Conservation (phyloP, 805 yeast genomes). For the Barnettozyma vustinii region DNA sequence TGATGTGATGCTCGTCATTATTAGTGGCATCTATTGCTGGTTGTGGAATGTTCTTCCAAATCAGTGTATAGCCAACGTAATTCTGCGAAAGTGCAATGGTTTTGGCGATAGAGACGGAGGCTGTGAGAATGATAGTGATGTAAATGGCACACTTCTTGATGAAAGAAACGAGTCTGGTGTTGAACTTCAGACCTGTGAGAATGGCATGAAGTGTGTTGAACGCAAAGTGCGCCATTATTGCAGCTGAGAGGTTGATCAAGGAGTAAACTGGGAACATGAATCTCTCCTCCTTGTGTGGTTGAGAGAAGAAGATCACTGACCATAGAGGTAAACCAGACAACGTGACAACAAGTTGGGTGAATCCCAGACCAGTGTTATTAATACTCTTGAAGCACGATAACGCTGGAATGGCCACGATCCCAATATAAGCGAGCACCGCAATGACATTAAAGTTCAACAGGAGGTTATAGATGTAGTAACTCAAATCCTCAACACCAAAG, state of each 20-base stretch:
- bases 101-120: constrained; percentile 40
- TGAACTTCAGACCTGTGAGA: not conserved
- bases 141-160: not conserved
- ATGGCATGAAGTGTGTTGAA: constrained; percentile 9
- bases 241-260: constrained; percentile 56
- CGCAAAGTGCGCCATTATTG: constrained; percentile 36
- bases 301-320: constrained; percentile 59
- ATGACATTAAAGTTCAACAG: constrained; percentile 67
- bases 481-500: constrained; percentile 79
- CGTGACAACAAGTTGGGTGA: constrained; percentile 21
- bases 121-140: constrained; percentile 12
- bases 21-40: constrained; percentile 14
- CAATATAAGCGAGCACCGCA: constrained; percentile 36
- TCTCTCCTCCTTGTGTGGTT: constrained; percentile 92
- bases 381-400: constrained; percentile 10
- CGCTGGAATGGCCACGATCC: constrained; percentile 30
- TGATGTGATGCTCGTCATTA: not conserved
- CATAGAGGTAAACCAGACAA: constrained; percentile 58
- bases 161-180: not conserved
- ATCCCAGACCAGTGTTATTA: constrained; percentile 5
- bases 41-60: constrained; percentile 41
- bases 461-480: constrained; percentile 65
- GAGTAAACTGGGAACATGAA: constrained; percentile 85
- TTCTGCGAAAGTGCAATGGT: constrained; percentile 55
- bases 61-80: constrained; percentile 36